phyloP scores from a whole-genome alignment of 768 basidiomycete species.

The Strobilomyces confusus region DNA sequence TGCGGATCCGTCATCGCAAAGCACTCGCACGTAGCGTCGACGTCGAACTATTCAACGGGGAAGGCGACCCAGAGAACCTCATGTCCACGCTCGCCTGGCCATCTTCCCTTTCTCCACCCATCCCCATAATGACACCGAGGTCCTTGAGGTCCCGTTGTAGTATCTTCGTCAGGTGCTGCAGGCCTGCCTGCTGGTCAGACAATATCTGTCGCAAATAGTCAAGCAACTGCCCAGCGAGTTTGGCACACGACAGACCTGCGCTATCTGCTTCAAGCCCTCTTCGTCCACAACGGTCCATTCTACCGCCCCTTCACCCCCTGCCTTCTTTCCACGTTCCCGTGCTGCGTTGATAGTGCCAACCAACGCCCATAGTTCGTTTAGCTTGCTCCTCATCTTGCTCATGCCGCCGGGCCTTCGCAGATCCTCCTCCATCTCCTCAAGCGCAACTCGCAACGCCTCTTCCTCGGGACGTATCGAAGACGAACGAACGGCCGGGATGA shows the following conservation, averaged over 20 bases:
- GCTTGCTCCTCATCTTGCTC: constrained; percentile 63
- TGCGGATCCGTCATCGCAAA: constrained; percentile 14
- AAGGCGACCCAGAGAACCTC: constrained; percentile 18
- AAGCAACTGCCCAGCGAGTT: background rate
- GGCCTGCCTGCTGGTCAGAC: constrained; percentile 71
- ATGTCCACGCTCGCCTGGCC: constrained; percentile 13
- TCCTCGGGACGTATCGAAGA: constrained; percentile 77
- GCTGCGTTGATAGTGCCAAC: constrained; percentile 67
- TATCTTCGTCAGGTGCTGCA: constrained; percentile 77
- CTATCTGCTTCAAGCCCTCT: constrained; percentile 72
- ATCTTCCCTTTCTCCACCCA: constrained; percentile 36
- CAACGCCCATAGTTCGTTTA: constrained; percentile 84
- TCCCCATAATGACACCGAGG: constrained; percentile 58
- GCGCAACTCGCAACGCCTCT: constrained; percentile 61
- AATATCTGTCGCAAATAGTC: constrained; percentile 51
- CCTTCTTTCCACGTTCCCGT: constrained; percentile 47
- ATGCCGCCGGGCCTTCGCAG: constrained; percentile 47
- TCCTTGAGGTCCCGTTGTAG: constrained; percentile 62
- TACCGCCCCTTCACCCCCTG: constrained; percentile 36
- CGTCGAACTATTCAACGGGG: constrained; percentile 22
- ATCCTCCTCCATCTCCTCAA: constrained; percentile 77
- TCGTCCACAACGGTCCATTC: constrained; percentile 88
- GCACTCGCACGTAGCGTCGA: constrained; percentile 26
- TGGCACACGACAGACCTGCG: constrained; percentile 47
- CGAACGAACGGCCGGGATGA: constrained; percentile 73